Evolutionary conservation across 2,329 filamentous ascomycete genomes (phyloP).

Genomic region (Conoideocrella luteorostrata): DNA sequence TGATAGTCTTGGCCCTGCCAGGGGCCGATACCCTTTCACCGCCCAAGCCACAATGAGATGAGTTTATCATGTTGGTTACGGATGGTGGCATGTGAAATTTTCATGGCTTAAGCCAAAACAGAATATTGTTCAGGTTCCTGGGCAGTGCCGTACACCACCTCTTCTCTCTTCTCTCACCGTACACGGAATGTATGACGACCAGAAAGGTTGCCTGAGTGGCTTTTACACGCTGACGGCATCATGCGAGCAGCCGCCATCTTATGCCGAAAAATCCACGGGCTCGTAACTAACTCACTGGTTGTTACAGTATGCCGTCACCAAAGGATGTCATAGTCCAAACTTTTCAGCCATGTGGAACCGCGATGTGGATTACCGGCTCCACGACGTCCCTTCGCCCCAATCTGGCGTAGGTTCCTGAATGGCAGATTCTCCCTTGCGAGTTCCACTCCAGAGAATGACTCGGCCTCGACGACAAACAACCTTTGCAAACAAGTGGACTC

Average conservation of each 20-base stretch:
- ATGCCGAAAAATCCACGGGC: not conserved
- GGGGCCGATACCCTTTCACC: constrained; percentile 3
- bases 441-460: constrained; percentile 8
- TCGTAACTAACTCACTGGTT: not conserved
- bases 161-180: too few relatives aligned
- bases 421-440: not conserved
- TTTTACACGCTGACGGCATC: too few relatives aligned
- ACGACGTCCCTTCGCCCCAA: not conserved
- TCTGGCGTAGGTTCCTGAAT: not conserved
- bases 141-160: too few relatives aligned
- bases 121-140: too few relatives aligned
- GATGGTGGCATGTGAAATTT: not conserved
- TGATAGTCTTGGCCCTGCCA: not conserved
- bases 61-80: not conserved
- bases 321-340: constrained; percentile 5
- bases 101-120: too few relatives aligned
- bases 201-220: too few relatives aligned
- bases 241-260: not conserved
- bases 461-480: constrained; percentile 1
- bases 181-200: too few relatives aligned
- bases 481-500: constrained; percentile 5
- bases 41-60: not conserved
- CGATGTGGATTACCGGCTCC: constrained; percentile 13
- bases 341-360: constrained; percentile 14
- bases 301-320: constrained; percentile 8